These are phyloP conservation scores for Amylostereum areolatum DNA, from an alignment of 1,284 basidiomycete species.

Conservation along the genomic window DNA sequence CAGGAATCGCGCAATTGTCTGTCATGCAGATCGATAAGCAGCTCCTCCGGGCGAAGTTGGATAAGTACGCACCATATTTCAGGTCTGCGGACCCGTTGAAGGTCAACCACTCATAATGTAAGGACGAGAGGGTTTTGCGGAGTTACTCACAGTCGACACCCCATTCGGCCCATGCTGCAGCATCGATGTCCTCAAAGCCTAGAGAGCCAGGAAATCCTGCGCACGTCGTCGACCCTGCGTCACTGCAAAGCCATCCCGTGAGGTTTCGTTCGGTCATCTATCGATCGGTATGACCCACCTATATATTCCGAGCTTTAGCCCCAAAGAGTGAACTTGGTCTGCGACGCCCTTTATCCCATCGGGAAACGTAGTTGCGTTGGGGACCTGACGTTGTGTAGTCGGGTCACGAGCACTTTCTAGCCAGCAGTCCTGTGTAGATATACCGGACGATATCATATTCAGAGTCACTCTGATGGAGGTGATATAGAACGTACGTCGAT, in stretches of 20 bases:
- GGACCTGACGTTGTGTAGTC: conserved; percentile 35
- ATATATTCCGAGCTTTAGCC: conserved; percentile 50
- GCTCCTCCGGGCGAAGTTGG: not conserved
- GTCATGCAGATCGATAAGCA: not conserved
- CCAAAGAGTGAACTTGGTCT: conserved; percentile 38
- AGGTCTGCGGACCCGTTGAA: conserved; percentile 32
- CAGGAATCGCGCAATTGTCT: conserved; percentile 53
- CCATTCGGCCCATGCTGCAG: conserved; percentile 45
- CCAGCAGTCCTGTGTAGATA: conserved; percentile 43
- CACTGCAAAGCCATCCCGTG: conserved; percentile 30
- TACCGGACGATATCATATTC: not conserved
- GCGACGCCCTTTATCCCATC: conserved; percentile 43
- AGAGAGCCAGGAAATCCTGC: conserved; percentile 48
- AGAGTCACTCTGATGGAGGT: too few species aligned
- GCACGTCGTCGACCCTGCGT: conserved; percentile 48
- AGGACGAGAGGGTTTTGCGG: conserved; percentile 2
- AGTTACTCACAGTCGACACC: conserved; percentile 39
- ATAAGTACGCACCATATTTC: conserved; percentile 40
- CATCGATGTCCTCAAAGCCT: conserved; percentile 41
- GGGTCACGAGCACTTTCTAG: conserved; percentile 33
- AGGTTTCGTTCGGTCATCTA: not conserved
- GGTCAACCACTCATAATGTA: conserved; percentile 4
- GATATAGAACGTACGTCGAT: conserved; percentile 34
- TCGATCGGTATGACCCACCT: conserved; percentile 21
- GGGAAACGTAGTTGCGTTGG: conserved; percentile 47